Evolutionary conservation across 805 yeast species (phyloP), one percentile per base, ranked within the genome.

Genomic region (Wickerhamiella domercqiae): DNA sequence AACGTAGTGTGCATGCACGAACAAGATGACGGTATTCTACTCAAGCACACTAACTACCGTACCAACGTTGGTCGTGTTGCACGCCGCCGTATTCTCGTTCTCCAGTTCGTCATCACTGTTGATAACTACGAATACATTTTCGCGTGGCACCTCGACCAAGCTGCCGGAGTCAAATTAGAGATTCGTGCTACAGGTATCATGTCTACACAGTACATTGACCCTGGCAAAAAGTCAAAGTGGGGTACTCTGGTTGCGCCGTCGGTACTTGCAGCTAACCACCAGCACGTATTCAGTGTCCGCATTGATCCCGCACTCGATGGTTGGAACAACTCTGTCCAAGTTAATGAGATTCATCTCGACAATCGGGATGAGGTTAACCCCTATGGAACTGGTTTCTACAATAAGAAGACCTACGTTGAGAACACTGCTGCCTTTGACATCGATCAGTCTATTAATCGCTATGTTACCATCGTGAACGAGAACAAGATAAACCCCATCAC

Each of bases 151-250:
- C 74, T 79, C 52, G 80, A 74, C 51, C 82, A 73, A 61, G 83
- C 76, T 46, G 93, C 86, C 51, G 74, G 75, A 38, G 72, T 79
- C 49, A 76, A 73, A 47, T 74, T 78, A 41, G 83, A 80, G 58
- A 76, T 77, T 42, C 71, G 87, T 59, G 90, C 90, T 40, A 79
- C 90, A 39, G 93, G 93, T 65, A 78, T 79, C 51, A 66, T 79
- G 47, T 78, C 87, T 17, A 79, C 93, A 38, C 78, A 75, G 78
- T 86, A 87, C 54, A 73, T 78, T 44, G 86, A 79, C 45, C 75
- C 73, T 46, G 72, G 68, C 52, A 68, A 67, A 43, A 79, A 75
- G 34, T 47, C 75, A 67, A 79, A 78, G 43, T 64, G 61, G 56
- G 86, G 84, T 50, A 79, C 86, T 18, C 68, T 69, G 41, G 77